Evolutionary conservation across 2,329 filamentous ascomycete genomes (phyloP).

Genomic region (Teratosphaeria destructans): DNA sequence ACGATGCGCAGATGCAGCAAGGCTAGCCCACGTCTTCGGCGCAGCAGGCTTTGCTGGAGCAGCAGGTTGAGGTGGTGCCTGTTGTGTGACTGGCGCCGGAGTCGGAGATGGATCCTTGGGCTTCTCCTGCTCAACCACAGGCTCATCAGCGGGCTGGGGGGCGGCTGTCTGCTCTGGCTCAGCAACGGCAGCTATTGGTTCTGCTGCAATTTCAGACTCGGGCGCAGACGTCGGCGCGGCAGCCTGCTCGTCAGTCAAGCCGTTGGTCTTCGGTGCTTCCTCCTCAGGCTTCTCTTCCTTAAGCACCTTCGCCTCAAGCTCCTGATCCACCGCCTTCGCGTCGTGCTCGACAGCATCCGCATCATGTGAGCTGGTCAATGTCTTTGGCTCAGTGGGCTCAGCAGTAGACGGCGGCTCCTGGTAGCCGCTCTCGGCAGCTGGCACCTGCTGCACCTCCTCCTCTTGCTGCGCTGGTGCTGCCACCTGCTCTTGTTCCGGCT

Average conservation of each 20-base stretch:
- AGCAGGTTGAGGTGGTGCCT: conserved; percentile 39
- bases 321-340: conserved; percentile 53
- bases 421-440: conserved; percentile 26
- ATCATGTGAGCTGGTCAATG: conserved; percentile 24
- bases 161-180: conserved; percentile 15
- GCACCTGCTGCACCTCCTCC: conserved; percentile 24
- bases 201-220: conserved; percentile 20
- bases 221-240: conserved; percentile 18
- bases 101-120: conserved; percentile 49
- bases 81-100: conserved; percentile 34
- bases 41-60: conserved; percentile 44
- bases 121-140: conserved; percentile 39
- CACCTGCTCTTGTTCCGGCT: conserved; percentile 27
- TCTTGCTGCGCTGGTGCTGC: conserved; percentile 20
- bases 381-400: conserved; percentile 23
- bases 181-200: conserved; percentile 29
- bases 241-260: conserved; percentile 24
- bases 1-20: conserved; percentile 43
- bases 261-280: neutral
- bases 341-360: conserved; percentile 33
- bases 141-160: conserved; percentile 27
- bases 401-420: conserved; percentile 32
- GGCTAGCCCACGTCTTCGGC: conserved; percentile 63
- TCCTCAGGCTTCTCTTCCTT: conserved; percentile 10
- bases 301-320: conserved; percentile 55